Conservation (phyloP, 352 stramenopile species). For the Pythium diclinum region DNA sequence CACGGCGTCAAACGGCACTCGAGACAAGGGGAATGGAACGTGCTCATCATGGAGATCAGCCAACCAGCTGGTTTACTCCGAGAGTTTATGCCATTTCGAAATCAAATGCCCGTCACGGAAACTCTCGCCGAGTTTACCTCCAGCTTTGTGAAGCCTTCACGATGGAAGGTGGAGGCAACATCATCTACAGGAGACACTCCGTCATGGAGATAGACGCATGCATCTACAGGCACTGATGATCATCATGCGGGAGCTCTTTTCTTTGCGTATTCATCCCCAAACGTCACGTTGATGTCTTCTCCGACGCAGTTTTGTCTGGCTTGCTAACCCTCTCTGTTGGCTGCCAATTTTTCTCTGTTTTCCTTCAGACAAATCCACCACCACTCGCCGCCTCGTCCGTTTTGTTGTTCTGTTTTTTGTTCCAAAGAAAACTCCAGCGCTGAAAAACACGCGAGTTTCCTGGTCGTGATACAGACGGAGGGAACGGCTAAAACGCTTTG, state of each 20-base stretch:
- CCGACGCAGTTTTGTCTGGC: no score
- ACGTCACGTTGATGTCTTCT: no score
- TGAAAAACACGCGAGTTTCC: background rate
- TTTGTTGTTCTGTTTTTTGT: constrained; percentile 6
- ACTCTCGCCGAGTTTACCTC: no score
- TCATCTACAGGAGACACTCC: no score
- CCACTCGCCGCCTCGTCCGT: background rate
- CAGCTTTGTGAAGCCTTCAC: no score
- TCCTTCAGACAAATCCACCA: background rate
- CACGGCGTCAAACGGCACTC: background rate
- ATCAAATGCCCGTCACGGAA: background rate
- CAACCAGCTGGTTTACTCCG: background rate
- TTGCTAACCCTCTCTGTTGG: background rate
- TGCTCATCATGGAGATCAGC: background rate
- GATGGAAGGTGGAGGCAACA: no score
- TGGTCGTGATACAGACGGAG: background rate
- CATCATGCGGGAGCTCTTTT: no score
- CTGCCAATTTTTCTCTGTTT: background rate
- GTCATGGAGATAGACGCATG: no score
- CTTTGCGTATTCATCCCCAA: no score
- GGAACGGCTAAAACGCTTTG: background rate
- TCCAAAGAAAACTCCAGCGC: background rate
- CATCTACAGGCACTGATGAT: no score
- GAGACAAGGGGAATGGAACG: background rate
- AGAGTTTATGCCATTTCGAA: background rate